phyloP scores from a whole-genome alignment of 768 basidiomycete species.

The Naematelia encephala region DNA sequence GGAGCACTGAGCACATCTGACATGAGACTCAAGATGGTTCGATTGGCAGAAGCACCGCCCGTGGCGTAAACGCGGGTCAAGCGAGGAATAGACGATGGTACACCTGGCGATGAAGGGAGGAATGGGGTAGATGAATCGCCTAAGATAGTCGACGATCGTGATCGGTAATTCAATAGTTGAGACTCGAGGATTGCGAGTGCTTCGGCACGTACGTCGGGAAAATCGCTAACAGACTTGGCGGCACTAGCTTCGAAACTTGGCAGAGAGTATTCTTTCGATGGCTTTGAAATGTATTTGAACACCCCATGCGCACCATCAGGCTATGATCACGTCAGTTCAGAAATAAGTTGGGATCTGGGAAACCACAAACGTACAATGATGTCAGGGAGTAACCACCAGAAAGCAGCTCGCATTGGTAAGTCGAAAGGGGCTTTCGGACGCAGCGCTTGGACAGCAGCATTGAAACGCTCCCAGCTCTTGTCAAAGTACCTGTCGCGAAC shows the following conservation, averaged over 20 bases:
- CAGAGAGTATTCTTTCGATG: slow-evolving; percentile 4
- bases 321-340: slow-evolving; percentile 8
- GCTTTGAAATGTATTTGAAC: slow-evolving; percentile 50
- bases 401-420: slow-evolving; percentile 55
- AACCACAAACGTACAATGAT: slow-evolving; percentile 58
- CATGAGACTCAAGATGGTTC: slow-evolving; percentile 67
- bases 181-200: slow-evolving; percentile 75
- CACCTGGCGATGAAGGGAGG: slow-evolving; percentile 13
- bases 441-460: slow-evolving; percentile 56
- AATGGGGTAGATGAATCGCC: slow-evolving; percentile 15
- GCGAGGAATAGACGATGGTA: slow-evolving; percentile 7
- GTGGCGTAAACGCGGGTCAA: slow-evolving; percentile 70
- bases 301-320: slow-evolving; percentile 72
- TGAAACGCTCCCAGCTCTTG: slow-evolving; percentile 67
- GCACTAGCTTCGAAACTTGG: slow-evolving; percentile 14
- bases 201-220: slow-evolving; percentile 51
- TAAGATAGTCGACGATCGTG: slow-evolving; percentile 63
- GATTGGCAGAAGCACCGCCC: slow-evolving; percentile 74
- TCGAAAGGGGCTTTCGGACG: slow-evolving; percentile 20
- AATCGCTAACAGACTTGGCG: slow-evolving; percentile 22
- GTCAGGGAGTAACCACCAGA: slow-evolving; percentile 80
- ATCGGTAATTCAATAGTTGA: slow-evolving; percentile 75
- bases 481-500: slow-evolving; percentile 65
- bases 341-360: not conserved
- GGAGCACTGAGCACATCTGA: slow-evolving; percentile 77